Evolutionary conservation across 1,139 yeast species (phyloP).

Genomic region (Pichiaceae sp.): DNA sequence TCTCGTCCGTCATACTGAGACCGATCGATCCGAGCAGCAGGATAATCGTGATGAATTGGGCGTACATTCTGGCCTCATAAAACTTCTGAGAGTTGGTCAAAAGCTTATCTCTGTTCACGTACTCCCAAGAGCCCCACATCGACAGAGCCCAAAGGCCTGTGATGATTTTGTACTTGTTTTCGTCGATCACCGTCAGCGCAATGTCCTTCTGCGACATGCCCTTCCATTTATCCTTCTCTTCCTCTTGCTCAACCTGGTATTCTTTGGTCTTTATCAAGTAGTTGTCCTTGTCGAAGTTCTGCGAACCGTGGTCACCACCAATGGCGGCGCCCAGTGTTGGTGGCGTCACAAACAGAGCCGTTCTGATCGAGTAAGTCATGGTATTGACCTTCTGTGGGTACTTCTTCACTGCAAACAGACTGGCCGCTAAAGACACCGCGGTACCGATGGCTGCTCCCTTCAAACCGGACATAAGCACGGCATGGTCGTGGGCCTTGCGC

Average conservation of each 20-base stretch:
- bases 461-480: slow-evolving; percentile 50
- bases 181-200: slow-evolving; percentile 25
- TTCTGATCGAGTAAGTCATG: slow-evolving; percentile 43
- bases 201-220: slow-evolving; percentile 29
- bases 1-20: slow-evolving; percentile 53
- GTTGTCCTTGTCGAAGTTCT: slow-evolving; percentile 41
- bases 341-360: slow-evolving; percentile 54
- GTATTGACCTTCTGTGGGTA: slow-evolving; percentile 35
- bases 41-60: slow-evolving; percentile 71
- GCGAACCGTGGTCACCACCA: slow-evolving; percentile 52
- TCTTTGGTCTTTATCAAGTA: slow-evolving; percentile 21
- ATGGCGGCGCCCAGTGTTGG: slow-evolving; percentile 48
- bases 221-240: slow-evolving; percentile 46
- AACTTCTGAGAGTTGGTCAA: slow-evolving; percentile 78
- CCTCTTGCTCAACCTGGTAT: slow-evolving; percentile 28
- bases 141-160: slow-evolving; percentile 83
- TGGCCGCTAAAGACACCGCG: slow-evolving; percentile 41
- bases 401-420: slow-evolving; percentile 31
- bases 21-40: slow-evolving; percentile 58
- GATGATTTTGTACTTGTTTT: slow-evolving; percentile 66
- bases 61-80: slow-evolving; percentile 92
- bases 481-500: slow-evolving; percentile 50
- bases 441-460: slow-evolving; percentile 57
- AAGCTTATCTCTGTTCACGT: slow-evolving; percentile 67
- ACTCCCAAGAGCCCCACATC: slow-evolving; percentile 73